phyloP scores from a whole-genome alignment of 495 filamentous ascomycete genomes.

The Tuber umbilicatum region DNA sequence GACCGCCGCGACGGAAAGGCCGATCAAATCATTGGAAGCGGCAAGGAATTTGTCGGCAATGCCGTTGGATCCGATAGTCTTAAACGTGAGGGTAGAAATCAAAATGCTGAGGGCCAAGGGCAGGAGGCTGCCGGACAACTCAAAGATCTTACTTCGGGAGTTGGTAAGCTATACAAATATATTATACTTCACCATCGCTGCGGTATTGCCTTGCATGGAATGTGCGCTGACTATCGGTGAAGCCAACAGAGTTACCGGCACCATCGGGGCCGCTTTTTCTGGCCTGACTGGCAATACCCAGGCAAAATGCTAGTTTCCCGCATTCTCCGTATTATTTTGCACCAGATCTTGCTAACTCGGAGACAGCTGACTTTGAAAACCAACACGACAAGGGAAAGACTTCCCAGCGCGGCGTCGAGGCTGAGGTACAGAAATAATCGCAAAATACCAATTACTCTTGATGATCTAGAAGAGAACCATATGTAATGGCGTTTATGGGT shows the following conservation, averaged over 20 bases:
- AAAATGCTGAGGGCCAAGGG: constrained; percentile 73
- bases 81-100: constrained; percentile 63
- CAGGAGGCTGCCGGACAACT: constrained; percentile 81
- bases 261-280: constrained; percentile 62
- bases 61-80: constrained; percentile 66
- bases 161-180: constrained; percentile 20
- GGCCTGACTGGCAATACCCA: constrained; percentile 63
- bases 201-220: background rate
- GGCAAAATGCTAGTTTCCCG: constrained; percentile 47
- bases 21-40: constrained; percentile 80
- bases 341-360: constrained; percentile 27
- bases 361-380: constrained; percentile 45
- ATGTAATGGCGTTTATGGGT: constrained; percentile 2
- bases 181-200: background rate
- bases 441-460: background rate
- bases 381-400: constrained; percentile 84
- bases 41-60: constrained; percentile 75
- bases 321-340: background rate
- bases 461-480: background rate
- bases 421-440: constrained; percentile 57
- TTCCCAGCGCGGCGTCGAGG: constrained; percentile 73
- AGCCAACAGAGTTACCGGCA: constrained; percentile 63
- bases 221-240: constrained; percentile 34
- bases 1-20: constrained; percentile 65
- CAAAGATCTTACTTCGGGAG: constrained; percentile 63